Evolutionary conservation across 805 yeast species (phyloP).

Genomic region (Priceomyces medius): DNA sequence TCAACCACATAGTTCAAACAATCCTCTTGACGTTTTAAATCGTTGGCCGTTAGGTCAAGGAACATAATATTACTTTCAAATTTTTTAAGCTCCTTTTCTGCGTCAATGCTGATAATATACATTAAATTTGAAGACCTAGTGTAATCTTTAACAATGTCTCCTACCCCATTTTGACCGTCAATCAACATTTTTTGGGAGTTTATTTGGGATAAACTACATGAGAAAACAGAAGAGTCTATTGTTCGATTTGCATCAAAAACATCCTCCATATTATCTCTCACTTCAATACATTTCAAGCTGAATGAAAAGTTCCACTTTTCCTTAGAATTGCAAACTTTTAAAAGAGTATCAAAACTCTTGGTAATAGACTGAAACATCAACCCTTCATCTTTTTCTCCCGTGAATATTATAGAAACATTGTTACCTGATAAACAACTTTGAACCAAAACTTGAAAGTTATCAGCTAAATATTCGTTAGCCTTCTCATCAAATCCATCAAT

Average conservation of each 20-base stretch:
- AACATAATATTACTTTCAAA: slow-evolving; percentile 14
- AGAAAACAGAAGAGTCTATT: neutral
- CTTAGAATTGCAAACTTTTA: slow-evolving; percentile 4
- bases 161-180: slow-evolving; percentile 9
- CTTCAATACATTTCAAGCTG: slow-evolving; percentile 10
- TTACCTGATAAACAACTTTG: slow-evolving; percentile 16
- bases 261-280: slow-evolving; percentile 9
- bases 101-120: slow-evolving; percentile 13
- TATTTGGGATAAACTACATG: slow-evolving; percentile 5
- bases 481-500: slow-evolving; percentile 4
- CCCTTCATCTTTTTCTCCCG: slow-evolving; percentile 13
- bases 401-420: slow-evolving; percentile 18
- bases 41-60: slow-evolving; percentile 9
- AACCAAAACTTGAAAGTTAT: slow-evolving; percentile 22
- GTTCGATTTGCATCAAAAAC: slow-evolving; percentile 9
- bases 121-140: slow-evolving; percentile 1
- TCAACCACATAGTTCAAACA: neutral
- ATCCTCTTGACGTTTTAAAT: neutral
- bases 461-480: slow-evolving; percentile 12
- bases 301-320: slow-evolving; percentile 9
- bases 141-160: slow-evolving; percentile 6
- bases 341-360: slow-evolving; percentile 9
- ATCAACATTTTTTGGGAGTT: slow-evolving; percentile 19
- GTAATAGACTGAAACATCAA: slow-evolving; percentile 9
- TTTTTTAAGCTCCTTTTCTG: slow-evolving; percentile 4